A percentile compares a stretch with the other conserved stretches of the same genome.
Evolutionary conservation across 345 rosid genomes (phyloP).

Genomic region (Mallotus nudiflorus): DNA sequence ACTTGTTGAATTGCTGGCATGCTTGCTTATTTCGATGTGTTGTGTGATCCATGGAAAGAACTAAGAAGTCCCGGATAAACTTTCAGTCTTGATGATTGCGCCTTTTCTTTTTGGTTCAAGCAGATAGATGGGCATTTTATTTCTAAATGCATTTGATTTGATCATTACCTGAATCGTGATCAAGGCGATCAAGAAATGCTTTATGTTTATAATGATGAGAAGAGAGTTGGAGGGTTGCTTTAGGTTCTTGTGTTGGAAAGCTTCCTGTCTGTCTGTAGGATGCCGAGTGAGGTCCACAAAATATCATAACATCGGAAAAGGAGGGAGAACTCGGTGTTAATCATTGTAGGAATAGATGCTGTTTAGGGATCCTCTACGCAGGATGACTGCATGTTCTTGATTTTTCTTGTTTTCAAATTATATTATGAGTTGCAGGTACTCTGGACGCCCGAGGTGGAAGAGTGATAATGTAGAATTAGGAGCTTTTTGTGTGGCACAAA

Average conservation of each 20-base stretch:
- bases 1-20: no score
- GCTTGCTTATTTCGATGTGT: no score
- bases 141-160: background rate
- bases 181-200: background rate
- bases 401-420: background rate
- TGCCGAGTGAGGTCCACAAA: background rate
- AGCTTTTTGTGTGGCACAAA: background rate
- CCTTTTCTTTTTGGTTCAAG: background rate
- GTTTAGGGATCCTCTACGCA: constrained; percentile 6
- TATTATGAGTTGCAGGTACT: constrained; percentile 1
- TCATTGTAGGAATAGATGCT: background rate
- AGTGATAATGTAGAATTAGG: constrained; percentile 5
- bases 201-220: background rate
- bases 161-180: no score
- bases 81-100: background rate
- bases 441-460: background rate
- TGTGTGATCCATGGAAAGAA: background rate
- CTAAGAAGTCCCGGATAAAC: background rate
- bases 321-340: no score
- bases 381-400: background rate
- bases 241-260: no score
- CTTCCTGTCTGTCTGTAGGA: constrained; percentile 1
- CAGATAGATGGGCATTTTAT: background rate
- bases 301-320: background rate
- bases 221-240: background rate